A percentile compares a stretch with the other conserved stretches of the same genome.
Evolutionary conservation across 495 filamentous ascomycete genomes (phyloP).

Genomic region (Lasiosphaeriaceae sp.): DNA sequence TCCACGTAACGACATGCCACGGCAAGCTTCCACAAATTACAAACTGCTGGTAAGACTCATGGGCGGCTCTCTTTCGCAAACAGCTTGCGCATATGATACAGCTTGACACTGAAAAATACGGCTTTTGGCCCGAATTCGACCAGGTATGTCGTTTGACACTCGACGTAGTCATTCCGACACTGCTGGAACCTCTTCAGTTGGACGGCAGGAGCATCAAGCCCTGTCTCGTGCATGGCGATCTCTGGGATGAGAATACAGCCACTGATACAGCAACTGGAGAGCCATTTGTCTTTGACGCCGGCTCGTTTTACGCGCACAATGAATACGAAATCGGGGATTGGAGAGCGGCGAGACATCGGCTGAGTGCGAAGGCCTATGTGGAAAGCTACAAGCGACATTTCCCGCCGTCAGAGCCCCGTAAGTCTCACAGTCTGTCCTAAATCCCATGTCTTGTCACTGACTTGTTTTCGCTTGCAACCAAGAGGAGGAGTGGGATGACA

Average conservation of each 20-base stretch:
- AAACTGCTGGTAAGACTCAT: slow-evolving; percentile 30
- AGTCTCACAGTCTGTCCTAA: not conserved
- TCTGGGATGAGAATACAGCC: slow-evolving; percentile 43
- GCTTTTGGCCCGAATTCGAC: slow-evolving; percentile 16
- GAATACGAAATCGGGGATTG: slow-evolving; percentile 44
- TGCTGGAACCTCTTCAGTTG: too few relatives aligned
- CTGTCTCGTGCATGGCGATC: slow-evolving; percentile 43
- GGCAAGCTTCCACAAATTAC: slow-evolving; percentile 23
- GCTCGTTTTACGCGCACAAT: slow-evolving; percentile 46
- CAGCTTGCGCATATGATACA: too few relatives aligned
- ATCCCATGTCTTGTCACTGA: too few relatives aligned
- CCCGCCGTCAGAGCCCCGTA: slow-evolving; percentile 18
- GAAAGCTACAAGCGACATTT: slow-evolving; percentile 10
- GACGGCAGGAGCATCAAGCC: slow-evolving; percentile 36
- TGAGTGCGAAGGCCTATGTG: slow-evolving; percentile 9
- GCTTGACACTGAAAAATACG: slow-evolving; percentile 7
- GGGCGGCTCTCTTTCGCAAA: slow-evolving; percentile 41
- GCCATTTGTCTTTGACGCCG: slow-evolving; percentile 44
- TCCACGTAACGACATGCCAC: slow-evolving; percentile 40
- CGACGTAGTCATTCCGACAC: too few relatives aligned
- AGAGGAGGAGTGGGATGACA: slow-evolving; percentile 30
- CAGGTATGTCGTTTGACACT: too few relatives aligned
- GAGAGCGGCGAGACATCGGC: slow-evolving; percentile 11
- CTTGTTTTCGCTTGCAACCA: too few relatives aligned
- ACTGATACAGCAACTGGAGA: slow-evolving; percentile 23